phyloP scores from a whole-genome alignment of 139 green algal species.

The Choricystis sp. region DNA sequence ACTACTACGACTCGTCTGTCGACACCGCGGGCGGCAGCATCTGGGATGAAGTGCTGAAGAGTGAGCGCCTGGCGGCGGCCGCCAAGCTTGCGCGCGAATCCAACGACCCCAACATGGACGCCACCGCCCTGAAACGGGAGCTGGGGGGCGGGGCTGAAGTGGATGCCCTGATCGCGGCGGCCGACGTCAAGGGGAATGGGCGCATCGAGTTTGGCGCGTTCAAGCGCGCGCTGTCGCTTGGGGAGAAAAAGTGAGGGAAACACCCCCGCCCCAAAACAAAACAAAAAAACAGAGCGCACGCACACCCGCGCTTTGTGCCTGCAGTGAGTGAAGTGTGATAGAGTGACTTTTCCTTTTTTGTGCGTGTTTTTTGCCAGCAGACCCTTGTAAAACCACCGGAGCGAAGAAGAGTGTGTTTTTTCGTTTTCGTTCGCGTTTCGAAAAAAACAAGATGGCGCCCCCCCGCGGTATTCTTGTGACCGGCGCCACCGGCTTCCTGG shows the following conservation, averaged over 20 bases:
- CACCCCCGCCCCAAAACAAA: neutral
- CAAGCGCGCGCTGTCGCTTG: neutral
- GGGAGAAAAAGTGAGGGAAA: too few relatives aligned
- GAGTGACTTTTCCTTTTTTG: neutral
- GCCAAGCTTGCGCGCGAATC: neutral
- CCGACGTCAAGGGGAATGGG: neutral
- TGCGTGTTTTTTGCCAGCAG: neutral
- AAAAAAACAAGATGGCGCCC: neutral
- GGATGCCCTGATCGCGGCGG: neutral
- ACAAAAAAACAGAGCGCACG: neutral
- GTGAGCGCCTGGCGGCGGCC: neutral
- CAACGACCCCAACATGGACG: neutral
- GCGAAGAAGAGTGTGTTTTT: neutral
- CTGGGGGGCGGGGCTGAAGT: neutral
- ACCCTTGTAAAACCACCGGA: neutral
- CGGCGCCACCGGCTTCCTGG: neutral
- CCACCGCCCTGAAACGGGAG: neutral
- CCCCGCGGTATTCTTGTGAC: neutral
- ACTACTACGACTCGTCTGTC: neutral
- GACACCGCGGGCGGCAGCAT: neutral
- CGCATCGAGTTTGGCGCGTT: neutral
- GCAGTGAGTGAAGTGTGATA: neutral
- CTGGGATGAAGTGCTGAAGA: neutral
- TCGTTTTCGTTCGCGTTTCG: neutral
- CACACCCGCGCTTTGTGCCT: neutral